These are phyloP conservation scores for Phytopythium sindhum DNA, from an alignment of 352 stramenopile species.

Conservation along the genomic window DNA sequence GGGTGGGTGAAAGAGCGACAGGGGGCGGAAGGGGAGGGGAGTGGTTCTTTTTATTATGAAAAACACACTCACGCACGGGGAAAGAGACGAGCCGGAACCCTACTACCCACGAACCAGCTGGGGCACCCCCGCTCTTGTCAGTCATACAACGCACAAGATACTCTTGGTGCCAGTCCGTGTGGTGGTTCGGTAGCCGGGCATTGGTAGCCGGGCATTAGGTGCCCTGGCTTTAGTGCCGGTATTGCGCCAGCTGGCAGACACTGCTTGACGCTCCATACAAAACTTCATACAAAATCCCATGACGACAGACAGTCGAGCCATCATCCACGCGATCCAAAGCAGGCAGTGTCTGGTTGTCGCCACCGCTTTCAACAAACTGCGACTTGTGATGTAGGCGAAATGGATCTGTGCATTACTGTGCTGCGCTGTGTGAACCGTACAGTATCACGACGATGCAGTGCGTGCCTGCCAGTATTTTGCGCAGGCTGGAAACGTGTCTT, in stretches of 20 bases:
- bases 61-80: background rate
- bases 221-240: background rate
- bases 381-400: too few relatives aligned
- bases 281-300: background rate
- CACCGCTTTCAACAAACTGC: too few relatives aligned
- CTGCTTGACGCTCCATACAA: background rate
- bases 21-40: background rate
- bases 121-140: background rate
- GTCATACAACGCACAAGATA: slow-evolving; percentile 1
- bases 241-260: background rate
- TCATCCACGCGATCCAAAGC: background rate
- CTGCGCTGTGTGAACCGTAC: too few relatives aligned
- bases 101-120: slow-evolving; percentile 3
- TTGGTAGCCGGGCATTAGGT: background rate
- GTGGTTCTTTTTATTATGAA: background rate
- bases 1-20: slow-evolving; percentile 7
- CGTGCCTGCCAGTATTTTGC: background rate
- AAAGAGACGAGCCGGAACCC: slow-evolving; percentile 1
- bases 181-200: background rate
- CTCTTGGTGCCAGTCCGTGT: background rate
- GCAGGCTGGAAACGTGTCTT: background rate
- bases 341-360: slow-evolving; percentile 3
- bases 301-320: background rate
- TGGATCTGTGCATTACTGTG: too few relatives aligned
- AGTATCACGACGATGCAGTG: slow-evolving; percentile 3